Evolutionary conservation across 2,329 filamentous ascomycete genomes (phyloP).

Genomic region (Verruconis gallopava): DNA sequence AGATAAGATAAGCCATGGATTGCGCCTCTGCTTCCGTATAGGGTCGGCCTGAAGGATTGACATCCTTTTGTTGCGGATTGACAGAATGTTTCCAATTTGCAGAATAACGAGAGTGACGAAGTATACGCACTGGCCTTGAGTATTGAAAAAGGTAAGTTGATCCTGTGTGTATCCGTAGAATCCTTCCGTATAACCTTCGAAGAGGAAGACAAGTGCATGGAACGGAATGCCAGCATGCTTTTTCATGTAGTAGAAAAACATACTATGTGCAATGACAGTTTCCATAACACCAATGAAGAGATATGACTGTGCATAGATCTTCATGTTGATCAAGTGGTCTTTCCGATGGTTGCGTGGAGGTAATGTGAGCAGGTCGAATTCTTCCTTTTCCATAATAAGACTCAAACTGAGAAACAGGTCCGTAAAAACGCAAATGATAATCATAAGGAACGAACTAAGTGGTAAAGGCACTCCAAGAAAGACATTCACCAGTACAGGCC

Average conservation of each 20-base stretch:
- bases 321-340: slow-evolving; percentile 40
- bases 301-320: slow-evolving; percentile 40
- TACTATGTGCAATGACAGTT: slow-evolving; percentile 35
- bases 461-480: slow-evolving; percentile 42
- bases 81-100: slow-evolving; percentile 41
- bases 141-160: slow-evolving; percentile 36
- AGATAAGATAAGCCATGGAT: not conserved
- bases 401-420: slow-evolving; percentile 40
- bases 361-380: slow-evolving; percentile 39
- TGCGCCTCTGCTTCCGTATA: slow-evolving; percentile 20
- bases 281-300: slow-evolving; percentile 41
- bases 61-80: slow-evolving; percentile 38
- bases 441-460: slow-evolving; percentile 42
- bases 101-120: slow-evolving; percentile 42
- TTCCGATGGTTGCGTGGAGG: slow-evolving; percentile 38
- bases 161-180: slow-evolving; percentile 37
- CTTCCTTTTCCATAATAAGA: slow-evolving; percentile 43
- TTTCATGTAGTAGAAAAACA: slow-evolving; percentile 44
- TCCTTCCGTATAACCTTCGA: slow-evolving; percentile 35
- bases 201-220: slow-evolving; percentile 36
- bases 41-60: slow-evolving; percentile 41
- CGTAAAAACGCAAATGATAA: slow-evolving; percentile 45
- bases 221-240: slow-evolving; percentile 35
- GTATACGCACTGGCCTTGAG: slow-evolving; percentile 39
- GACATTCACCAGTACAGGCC: slow-evolving; percentile 44